Evolutionary conservation across 257 asterid genomes (phyloP), one percentile per base, ranked within the genome.

Genomic region (Dorcoceras hygrometricum): DNA sequence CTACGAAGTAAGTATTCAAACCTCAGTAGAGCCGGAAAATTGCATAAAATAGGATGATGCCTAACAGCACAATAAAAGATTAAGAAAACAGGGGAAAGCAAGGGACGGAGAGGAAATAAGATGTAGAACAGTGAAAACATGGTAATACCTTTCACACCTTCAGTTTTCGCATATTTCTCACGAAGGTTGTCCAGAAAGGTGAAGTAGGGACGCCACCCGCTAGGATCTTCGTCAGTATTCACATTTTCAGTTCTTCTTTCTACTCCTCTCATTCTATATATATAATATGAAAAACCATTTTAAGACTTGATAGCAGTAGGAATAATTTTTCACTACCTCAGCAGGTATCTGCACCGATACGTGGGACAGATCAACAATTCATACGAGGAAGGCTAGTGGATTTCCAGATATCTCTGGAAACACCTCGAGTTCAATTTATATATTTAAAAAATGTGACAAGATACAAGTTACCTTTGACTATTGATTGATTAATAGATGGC

Each of bases 151-250:
- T 87, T 90, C 14, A 59, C 70, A 67, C 81, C 89, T 69, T 90
- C 99, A 69, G 72, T 79, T 83, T 80, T 92, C 59, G 73, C 84
- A 81, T 82, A 82, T 69, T 93, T 93, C 75, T 87, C 97, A 14
- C 75, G 88, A 71, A 93, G 83, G 57, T 81, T 82, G 71, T 85
- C 90, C 50, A 93, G 79, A 78, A 93, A 93, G 46, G 70, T 71
- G 73, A 71, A 66, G 69, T 82, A 90, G 48, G 95, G 79, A 36
- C 89, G 96, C 99, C 99, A 93, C 29, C 94, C 96, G 63, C 91
- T 87, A 74, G 97, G 96, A 79, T 93, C 89, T 76, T 87, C 85
- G 66, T 86, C 95, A 4, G 77, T 88, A 70, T 80, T 84, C 77
- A 90, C 81, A 70, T 82, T 77, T 76, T 84, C 94, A 34, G 83